These are phyloP conservation scores for Paecilomyces sp. DNA, from an alignment of 2,329 filamentous ascomycete species.

Conservation along the genomic window DNA sequence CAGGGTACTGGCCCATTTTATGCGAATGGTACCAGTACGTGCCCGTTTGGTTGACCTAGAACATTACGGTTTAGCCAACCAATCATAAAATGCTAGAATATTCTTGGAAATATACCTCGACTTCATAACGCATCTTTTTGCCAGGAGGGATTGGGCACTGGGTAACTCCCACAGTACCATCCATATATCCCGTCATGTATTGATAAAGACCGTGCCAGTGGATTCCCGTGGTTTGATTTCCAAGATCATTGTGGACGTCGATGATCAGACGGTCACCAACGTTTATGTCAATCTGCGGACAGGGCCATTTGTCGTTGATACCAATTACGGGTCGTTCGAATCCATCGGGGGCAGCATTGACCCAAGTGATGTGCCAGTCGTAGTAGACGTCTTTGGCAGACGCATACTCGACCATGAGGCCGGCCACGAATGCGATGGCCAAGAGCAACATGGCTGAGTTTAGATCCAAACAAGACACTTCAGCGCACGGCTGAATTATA, in stretches of 20 bases:
- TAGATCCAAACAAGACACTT: neutral
- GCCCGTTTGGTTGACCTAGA: slow-evolving; percentile 54
- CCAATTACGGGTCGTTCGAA: slow-evolving; percentile 60
- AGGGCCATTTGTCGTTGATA: slow-evolving; percentile 70
- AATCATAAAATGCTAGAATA: neutral
- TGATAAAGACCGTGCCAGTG: slow-evolving; percentile 65
- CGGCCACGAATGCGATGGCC: neutral
- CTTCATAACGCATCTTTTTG: slow-evolving; percentile 60
- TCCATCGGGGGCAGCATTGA: slow-evolving; percentile 65
- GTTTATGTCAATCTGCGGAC: slow-evolving; percentile 48
- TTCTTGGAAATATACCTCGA: slow-evolving; percentile 38
- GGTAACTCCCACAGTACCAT: slow-evolving; percentile 58
- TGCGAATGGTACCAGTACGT: slow-evolving; percentile 79
- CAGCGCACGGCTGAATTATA: neutral
- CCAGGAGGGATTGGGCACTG: slow-evolving; percentile 64
- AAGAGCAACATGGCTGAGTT: neutral
- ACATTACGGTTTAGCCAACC: slow-evolving; percentile 6
- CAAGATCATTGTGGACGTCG: slow-evolving; percentile 32
- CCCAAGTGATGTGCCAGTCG: slow-evolving; percentile 66
- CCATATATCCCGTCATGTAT: slow-evolving; percentile 63
- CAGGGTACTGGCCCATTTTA: slow-evolving; percentile 60
- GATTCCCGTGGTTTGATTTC: slow-evolving; percentile 31
- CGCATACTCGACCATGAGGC: slow-evolving; percentile 3
- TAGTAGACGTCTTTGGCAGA: slow-evolving; percentile 33
- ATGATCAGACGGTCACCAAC: slow-evolving; percentile 31